Percentiles rank a stretch among this genome's conserved stretches.
These are phyloP conservation scores for Batrachochytrium dendrobatidis DNA, from an alignment of 371 early-diverging fungal species.

Conservation along the genomic window DNA sequence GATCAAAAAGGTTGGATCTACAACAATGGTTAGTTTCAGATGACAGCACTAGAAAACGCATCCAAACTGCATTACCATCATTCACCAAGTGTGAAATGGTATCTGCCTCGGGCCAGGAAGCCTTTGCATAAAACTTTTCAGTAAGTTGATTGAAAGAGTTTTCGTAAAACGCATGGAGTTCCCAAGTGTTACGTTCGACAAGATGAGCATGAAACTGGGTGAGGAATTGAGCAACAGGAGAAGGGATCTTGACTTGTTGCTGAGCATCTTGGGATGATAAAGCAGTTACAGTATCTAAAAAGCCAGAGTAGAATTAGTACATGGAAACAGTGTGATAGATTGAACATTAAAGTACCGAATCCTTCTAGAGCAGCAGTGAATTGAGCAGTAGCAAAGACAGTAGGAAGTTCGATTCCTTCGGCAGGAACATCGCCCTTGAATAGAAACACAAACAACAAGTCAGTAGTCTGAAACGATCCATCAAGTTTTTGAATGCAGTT, in stretches of 20 bases:
- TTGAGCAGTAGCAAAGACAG: slow-evolving; percentile 49
- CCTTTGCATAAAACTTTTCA: slow-evolving; percentile 83
- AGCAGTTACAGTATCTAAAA: no score
- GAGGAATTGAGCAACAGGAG: slow-evolving; percentile 70
- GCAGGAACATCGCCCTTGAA: slow-evolving; percentile 72
- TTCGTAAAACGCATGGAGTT: slow-evolving; percentile 83
- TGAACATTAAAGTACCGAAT: slow-evolving; percentile 25
- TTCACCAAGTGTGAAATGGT: slow-evolving; percentile 73
- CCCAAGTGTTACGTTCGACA: slow-evolving; percentile 69
- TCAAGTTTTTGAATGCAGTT: no score
- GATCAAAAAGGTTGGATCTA: slow-evolving; percentile 80
- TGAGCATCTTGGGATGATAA: slow-evolving; percentile 1
- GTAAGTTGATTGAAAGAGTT: slow-evolving; percentile 85
- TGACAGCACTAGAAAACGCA: neutral
- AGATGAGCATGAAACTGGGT: slow-evolving; percentile 73
- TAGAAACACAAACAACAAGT: neutral
- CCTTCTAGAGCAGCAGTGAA: slow-evolving; percentile 42
- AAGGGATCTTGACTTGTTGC: slow-evolving; percentile 28
- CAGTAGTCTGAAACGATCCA: no score
- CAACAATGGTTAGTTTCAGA: neutral
- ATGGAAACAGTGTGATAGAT: neutral
- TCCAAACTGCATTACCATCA: slow-evolving; percentile 57
- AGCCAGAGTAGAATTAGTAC: slow-evolving; percentile 10
- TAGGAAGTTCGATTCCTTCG: slow-evolving; percentile 70
- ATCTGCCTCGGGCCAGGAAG: slow-evolving; percentile 87